phyloP scores from a whole-genome alignment of 352 stramenopile species.

The Lagenidium sp. region DNA sequence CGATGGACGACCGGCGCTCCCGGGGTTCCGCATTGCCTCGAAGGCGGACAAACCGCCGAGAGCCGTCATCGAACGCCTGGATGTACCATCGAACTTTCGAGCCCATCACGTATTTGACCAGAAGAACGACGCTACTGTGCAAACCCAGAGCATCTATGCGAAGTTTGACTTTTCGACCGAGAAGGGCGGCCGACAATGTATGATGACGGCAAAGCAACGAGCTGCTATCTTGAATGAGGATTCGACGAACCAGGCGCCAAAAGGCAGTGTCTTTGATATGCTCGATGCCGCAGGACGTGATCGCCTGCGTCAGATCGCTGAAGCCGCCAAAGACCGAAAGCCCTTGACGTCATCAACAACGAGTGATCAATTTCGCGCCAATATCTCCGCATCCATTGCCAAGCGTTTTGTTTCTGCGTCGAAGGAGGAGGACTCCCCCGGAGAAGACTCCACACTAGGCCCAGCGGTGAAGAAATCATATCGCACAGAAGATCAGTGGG shows the following conservation, averaged over 20 bases:
- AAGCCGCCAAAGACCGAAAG: slow-evolving; percentile 18
- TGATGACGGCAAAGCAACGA: slow-evolving; percentile 47
- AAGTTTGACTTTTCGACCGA: slow-evolving; percentile 47
- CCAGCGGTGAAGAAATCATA: slow-evolving; percentile 42
- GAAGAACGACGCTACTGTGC: slow-evolving; percentile 6
- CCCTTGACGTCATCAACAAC: slow-evolving; percentile 19
- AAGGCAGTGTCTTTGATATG: slow-evolving; percentile 53
- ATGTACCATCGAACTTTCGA: slow-evolving; percentile 45
- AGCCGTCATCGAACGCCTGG: slow-evolving; percentile 22
- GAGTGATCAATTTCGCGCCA: slow-evolving; percentile 52
- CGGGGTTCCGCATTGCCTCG: slow-evolving; percentile 40
- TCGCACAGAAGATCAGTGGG: slow-evolving; percentile 45
- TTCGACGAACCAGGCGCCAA: background rate
- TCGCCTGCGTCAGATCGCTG: slow-evolving; percentile 29
- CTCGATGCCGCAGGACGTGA: slow-evolving; percentile 30
- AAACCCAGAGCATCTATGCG: slow-evolving; percentile 35
- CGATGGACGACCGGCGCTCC: slow-evolving; percentile 44
- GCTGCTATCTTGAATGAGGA: slow-evolving; percentile 25
- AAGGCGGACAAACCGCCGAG: slow-evolving; percentile 35
- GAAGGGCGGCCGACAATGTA: slow-evolving; percentile 16
- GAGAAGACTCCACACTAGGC: too few species aligned
- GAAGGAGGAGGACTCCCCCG: too few species aligned
- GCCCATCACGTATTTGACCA: slow-evolving; percentile 37
- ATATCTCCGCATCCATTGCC: slow-evolving; percentile 71
- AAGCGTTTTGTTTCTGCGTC: slow-evolving; percentile 65